Conservation (phyloP, 176 grass and related monocot genomes). For the Ensete glaucum region DNA sequence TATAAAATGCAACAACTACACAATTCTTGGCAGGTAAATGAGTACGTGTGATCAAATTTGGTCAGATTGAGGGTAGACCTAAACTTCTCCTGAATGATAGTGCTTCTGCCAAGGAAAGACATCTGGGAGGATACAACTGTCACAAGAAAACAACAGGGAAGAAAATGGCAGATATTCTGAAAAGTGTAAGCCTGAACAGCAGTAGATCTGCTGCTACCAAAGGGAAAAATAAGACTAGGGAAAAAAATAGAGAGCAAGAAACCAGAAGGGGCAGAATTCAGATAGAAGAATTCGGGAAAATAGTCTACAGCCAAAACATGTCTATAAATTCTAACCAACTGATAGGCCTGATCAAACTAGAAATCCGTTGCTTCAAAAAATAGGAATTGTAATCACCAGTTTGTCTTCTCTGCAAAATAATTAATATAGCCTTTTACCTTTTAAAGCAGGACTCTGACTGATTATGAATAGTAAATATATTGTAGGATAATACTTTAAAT, state of each 20-base stretch:
- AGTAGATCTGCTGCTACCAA: background rate
- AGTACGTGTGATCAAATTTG: background rate
- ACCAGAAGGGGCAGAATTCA: too few relatives aligned
- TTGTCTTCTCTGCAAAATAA: too few relatives aligned
- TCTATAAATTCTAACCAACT: background rate
- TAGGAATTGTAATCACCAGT: too few relatives aligned
- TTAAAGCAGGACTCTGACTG: too few relatives aligned
- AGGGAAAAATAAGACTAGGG: background rate
- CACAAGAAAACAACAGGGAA: background rate
- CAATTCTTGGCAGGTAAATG: too few relatives aligned
- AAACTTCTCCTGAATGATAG: background rate
- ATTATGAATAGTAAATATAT: too few relatives aligned
- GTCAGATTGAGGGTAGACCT: background rate
- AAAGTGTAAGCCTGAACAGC: background rate
- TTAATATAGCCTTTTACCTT: too few relatives aligned
- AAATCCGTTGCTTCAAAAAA: background rate
- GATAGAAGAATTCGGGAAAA: background rate
- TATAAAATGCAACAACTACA: background rate
- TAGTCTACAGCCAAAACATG: background rate
- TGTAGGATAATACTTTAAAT: too few relatives aligned
- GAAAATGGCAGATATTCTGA: background rate
- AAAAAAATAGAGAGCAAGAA: too few relatives aligned
- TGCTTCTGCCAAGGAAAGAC: background rate
- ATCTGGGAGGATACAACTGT: background rate
- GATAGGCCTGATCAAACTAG: background rate